Conservation (phyloP, 441 rosid genomes). For the Gossypium schwendimanii region DNA sequence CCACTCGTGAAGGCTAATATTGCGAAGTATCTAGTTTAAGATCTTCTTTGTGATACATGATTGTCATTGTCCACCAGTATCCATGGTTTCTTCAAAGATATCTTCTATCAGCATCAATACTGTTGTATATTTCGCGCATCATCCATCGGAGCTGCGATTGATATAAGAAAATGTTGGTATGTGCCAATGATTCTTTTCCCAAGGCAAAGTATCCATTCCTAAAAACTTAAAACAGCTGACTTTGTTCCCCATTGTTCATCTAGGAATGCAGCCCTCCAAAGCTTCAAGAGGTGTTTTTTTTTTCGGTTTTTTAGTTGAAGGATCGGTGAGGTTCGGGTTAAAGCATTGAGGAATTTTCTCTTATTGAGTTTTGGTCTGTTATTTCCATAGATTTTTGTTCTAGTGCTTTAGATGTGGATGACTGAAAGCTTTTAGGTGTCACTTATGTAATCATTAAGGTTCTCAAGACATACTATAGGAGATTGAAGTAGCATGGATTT, state of each 20-base stretch:
- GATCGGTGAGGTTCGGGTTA: too few species aligned
- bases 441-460: neutral
- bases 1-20: constrained; percentile 79
- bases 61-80: constrained; percentile 7
- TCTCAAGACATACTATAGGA: constrained; percentile 3
- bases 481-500: neutral
- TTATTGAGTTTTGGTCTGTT: too few species aligned
- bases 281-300: constrained; percentile 9
- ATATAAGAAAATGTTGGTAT: neutral
- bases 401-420: neutral
- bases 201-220: constrained; percentile 10
- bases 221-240: constrained; percentile 7
- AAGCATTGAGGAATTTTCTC: too few species aligned
- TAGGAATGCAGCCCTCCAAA: constrained; percentile 19
- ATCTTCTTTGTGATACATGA: neutral
- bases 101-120: constrained; percentile 8
- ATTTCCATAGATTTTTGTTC: too few species aligned
- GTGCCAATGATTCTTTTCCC: neutral
- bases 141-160: neutral
- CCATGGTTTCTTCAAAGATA: constrained; percentile 9
- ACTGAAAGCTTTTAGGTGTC: constrained; percentile 2
- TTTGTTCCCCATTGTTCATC: constrained; percentile 9
- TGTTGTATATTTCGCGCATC: constrained; percentile 19
- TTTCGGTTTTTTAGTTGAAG: too few species aligned
- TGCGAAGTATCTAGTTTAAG: constrained; percentile 69